phyloP scores from a whole-genome alignment of 495 filamentous ascomycete species.

The Podospora bellae-mahoneyi region DNA sequence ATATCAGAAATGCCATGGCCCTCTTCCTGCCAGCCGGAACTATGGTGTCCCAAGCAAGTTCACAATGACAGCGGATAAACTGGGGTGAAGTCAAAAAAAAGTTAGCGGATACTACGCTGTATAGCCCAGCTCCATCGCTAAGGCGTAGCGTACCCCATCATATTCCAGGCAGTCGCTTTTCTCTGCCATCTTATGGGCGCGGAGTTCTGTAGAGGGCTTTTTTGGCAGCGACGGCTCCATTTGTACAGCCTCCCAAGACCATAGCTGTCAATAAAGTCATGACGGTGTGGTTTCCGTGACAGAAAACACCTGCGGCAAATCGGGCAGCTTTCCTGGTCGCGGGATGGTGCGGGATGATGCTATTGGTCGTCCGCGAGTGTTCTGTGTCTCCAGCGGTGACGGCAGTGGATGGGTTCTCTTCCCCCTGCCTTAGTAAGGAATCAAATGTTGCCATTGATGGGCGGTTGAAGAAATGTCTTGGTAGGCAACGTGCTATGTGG shows the following conservation, averaged over 20 bases:
- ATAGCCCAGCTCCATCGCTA: conserved; percentile 3
- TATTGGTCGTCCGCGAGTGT: too few relatives aligned
- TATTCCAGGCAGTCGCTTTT: conserved; percentile 5
- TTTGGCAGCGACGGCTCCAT: not conserved
- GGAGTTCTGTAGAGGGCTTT: not conserved
- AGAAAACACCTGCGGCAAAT: not conserved
- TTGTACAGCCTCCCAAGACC: not conserved
- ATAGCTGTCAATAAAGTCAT: not conserved
- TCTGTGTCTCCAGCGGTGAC: not conserved
- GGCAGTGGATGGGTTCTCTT: not conserved
- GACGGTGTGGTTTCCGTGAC: not conserved
- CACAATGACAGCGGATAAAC: not conserved
- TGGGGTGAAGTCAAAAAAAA: not conserved
- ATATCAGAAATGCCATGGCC: not conserved
- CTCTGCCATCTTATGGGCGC: not conserved
- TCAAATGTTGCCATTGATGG: too few relatives aligned
- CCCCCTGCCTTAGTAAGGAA: not conserved
- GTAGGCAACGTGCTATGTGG: not conserved
- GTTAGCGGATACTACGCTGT: not conserved
- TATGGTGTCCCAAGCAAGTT: not conserved
- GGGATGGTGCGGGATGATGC: not conserved
- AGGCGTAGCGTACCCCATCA: not conserved
- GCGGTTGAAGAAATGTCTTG: not conserved
- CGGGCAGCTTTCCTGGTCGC: not conserved
- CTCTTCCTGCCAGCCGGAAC: not conserved